Evolutionary conservation across 2,329 filamentous ascomycete species (phyloP), one percentile per base, ranked within the genome.

Genomic region (Ascochyta pisi): DNA sequence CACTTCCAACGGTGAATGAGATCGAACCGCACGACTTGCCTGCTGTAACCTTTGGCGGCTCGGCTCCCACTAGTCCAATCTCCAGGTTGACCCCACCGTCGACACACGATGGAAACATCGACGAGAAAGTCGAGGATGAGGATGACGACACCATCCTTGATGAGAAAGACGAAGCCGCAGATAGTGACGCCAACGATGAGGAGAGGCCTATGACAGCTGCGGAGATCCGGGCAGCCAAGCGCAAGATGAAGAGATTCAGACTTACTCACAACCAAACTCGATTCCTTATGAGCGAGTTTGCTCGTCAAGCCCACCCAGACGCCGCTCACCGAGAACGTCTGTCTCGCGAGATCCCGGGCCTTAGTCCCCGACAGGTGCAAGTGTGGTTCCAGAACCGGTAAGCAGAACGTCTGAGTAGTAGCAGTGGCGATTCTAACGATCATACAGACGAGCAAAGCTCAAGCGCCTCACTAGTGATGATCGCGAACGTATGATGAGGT

Each of bases 351-450:
- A 97, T 98, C 41, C 93, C 94, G 29, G 94, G 93, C 0, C 79
- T 98, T 44, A 96, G 91, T 68, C 91, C 93, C 34, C 86, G 93
- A 58, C 93, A 98, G 74, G 94, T 98, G 23, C 93, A 98, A 76
- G 93, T 98, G 45, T 98, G 93, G 94, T 98, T 98, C 77, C 93
- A 98, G 77, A 98, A 98, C 77, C 86, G 93, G 93, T 96, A 84
- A 67, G 83, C 70, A 50, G 34, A 27, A 24, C n/a, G 22, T 37
- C 10, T 26, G 38, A 23, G 22, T 1, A n/a, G 37, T 27, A 50
- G 23, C 33, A 8, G 16, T 16, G 22, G 23, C 19, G 5, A 42
- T 50, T 49, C 66, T 71, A 54, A 73, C 53, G 3, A 38, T 23
- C 3, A 23, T 9, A 29, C 40, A 87, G 84, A 73, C 76, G 84